Percentiles rank a stretch among this genome's conserved stretches.
Conservation (phyloP, 1,284 basidiomycete species). For the Marasmius fiardii region DNA sequence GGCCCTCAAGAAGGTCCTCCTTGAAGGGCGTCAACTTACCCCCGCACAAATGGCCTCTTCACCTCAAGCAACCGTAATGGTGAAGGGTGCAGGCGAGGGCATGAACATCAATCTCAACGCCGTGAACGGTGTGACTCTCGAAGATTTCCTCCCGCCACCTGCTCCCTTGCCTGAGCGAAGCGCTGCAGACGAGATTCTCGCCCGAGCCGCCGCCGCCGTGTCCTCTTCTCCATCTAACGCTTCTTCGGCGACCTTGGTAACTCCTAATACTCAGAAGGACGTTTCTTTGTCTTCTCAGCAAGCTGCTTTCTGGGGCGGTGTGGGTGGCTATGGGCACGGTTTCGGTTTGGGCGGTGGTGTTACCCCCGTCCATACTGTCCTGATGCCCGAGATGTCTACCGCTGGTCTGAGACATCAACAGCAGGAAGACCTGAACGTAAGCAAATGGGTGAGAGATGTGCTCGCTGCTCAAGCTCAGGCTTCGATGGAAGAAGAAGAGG, state of each 20-base stretch:
- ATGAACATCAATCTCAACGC: constrained; percentile 11
- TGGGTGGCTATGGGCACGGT: constrained; percentile 29
- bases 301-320: constrained; percentile 71
- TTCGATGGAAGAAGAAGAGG: constrained; percentile 7
- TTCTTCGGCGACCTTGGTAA: constrained; percentile 36
- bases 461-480: constrained; percentile 12
- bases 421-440: constrained; percentile 7
- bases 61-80: constrained; percentile 6
- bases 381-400: constrained; percentile 54
- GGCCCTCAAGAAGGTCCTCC: constrained; percentile 76
- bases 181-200: constrained; percentile 31
- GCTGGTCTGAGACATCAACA: constrained; percentile 1
- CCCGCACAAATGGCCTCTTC: constrained; percentile 9
- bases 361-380: constrained; percentile 83
- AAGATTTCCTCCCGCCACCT: constrained; percentile 40
- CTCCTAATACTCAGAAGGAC: constrained; percentile 84
- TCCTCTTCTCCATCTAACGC: constrained; percentile 20
- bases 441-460: constrained; percentile 13
- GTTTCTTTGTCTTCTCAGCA: constrained; percentile 51
- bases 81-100: constrained; percentile 19
- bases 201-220: constrained; percentile 15
- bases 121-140: constrained; percentile 20
- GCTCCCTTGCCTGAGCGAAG: constrained; percentile 39
- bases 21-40: constrained; percentile 49
- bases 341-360: constrained; percentile 55